These are phyloP conservation scores for Apiospora pterosperma DNA, from an alignment of 2,329 filamentous ascomycete species.

Conservation along the genomic window DNA sequence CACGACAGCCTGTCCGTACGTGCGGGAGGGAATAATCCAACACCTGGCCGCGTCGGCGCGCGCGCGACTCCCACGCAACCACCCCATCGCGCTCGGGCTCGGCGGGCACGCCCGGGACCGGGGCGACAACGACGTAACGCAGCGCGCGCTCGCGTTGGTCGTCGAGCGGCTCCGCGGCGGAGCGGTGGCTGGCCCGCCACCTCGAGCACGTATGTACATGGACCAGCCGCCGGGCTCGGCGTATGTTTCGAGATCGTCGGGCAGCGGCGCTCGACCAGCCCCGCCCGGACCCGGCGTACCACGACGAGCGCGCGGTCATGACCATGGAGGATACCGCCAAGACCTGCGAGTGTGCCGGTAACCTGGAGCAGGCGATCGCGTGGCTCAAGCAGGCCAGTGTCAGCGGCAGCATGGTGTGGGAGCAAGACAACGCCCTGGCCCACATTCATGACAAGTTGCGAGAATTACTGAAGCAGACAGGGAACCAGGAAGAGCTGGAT, in stretches of 20 bases:
- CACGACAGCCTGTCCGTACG: neutral
- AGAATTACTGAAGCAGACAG: neutral
- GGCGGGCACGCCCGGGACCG: too few species aligned
- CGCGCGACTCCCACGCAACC: neutral
- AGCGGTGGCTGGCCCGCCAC: neutral
- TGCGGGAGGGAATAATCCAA: neutral
- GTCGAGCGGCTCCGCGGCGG: neutral
- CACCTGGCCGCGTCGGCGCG: neutral
- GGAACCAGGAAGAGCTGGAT: neutral
- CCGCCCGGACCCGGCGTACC: neutral
- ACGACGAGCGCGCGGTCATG: neutral
- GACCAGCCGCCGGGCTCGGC: neutral
- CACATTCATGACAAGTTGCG: neutral
- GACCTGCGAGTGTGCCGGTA: neutral
- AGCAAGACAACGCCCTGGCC: neutral
- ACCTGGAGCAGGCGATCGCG: neutral
- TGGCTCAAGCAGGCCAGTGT: neutral
- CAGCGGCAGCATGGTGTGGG: neutral
- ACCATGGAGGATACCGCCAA: constrained; percentile 6
- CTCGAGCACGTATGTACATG: neutral
- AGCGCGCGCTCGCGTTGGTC: neutral
- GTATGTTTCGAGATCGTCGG: neutral
- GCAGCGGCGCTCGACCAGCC: constrained; percentile 5
- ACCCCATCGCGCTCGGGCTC: neutral
- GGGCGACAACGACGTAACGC: neutral